These are phyloP conservation scores for Aspergillus novofumigatus DNA, from an alignment of 2,329 filamentous ascomycete genomes.

Conservation along the genomic window DNA sequence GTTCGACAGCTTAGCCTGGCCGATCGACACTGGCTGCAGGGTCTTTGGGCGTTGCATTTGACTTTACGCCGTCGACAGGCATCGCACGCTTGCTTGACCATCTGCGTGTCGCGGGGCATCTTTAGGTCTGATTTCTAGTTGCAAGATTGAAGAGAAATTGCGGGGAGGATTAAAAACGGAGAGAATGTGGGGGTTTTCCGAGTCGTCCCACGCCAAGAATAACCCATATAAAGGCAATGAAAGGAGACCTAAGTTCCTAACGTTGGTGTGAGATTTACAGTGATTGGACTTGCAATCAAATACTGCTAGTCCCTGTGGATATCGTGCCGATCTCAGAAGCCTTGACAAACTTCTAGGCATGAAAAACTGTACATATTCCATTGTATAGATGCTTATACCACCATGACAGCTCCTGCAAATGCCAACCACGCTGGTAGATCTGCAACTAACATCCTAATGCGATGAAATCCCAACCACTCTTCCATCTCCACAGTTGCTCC, in stretches of 20 bases:
- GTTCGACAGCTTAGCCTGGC: conserved; percentile 16
- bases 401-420: conserved; percentile 8
- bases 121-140: background rate
- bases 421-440: conserved; percentile 11
- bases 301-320: too few relatives aligned
- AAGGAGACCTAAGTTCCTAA: background rate
- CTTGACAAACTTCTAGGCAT: background rate
- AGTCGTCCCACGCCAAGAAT: background rate
- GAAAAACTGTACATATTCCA: background rate
- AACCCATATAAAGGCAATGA: background rate
- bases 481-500: conserved; percentile 12
- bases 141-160: background rate
- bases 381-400: background rate
- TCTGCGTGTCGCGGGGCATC: conserved; percentile 6
- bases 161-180: background rate
- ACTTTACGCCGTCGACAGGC: conserved; percentile 23
- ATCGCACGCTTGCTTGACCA: conserved; percentile 18
- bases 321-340: background rate
- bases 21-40: conserved; percentile 16
- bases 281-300: background rate
- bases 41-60: conserved; percentile 15
- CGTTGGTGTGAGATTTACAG: background rate
- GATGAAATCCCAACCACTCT: conserved; percentile 5
- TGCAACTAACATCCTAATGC: conserved; percentile 6
- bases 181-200: background rate